Conservation (phyloP, 140 eudicot genomes). For the Bidens hawaiensis region DNA sequence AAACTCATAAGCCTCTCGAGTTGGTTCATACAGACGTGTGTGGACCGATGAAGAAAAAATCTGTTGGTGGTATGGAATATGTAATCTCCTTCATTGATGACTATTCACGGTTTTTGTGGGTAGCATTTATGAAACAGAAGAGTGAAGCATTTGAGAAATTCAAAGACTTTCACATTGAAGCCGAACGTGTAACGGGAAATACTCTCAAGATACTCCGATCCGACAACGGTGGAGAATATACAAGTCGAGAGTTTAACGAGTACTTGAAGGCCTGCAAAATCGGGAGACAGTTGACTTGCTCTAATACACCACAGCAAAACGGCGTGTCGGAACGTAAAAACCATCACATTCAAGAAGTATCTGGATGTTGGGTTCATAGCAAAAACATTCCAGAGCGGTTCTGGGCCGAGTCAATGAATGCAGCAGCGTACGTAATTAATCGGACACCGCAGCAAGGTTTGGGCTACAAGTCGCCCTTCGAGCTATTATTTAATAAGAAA, state of each 20-base stretch:
- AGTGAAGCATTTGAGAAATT: not conserved
- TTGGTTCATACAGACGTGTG: not conserved
- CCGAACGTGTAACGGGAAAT: not conserved
- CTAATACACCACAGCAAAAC: too few species aligned
- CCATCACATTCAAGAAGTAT: too few species aligned
- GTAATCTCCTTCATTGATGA: not conserved
- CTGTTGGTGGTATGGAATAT: not conserved
- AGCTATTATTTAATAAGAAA: not conserved
- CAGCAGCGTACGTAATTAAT: not conserved
- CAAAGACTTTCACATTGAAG: not conserved
- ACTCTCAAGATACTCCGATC: not conserved
- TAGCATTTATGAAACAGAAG: not conserved
- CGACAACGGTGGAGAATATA: not conserved
- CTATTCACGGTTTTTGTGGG: not conserved
- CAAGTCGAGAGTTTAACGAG: too few species aligned
- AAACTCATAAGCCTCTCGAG: not conserved
- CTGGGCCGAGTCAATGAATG: too few species aligned
- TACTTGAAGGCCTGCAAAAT: too few species aligned
- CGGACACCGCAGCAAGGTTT: not conserved
- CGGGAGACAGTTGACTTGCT: too few species aligned
- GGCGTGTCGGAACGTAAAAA: too few species aligned
- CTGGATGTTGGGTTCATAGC: not conserved
- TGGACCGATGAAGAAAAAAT: not conserved
- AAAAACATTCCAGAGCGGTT: too few species aligned
- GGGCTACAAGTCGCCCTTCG: not conserved